These are phyloP conservation scores for Acorus calamus DNA, from an alignment of 106 monocot genomes.

Conservation along the genomic window DNA sequence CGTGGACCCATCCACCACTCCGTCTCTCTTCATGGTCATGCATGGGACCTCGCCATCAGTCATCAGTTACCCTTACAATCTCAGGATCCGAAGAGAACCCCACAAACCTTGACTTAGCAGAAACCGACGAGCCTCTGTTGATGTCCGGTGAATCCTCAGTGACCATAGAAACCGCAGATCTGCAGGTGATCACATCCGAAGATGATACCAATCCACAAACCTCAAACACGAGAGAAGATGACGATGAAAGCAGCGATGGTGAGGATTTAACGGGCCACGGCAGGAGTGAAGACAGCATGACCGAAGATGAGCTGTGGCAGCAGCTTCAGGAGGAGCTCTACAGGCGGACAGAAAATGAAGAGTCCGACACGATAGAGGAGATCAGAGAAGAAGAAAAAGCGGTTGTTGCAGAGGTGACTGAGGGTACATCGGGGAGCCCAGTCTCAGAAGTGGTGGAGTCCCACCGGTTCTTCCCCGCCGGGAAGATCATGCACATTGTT, in stretches of 20 bases:
- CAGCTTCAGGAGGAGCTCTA: constrained; percentile 83
- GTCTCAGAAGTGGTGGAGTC: constrained; percentile 29
- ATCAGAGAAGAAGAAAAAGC: constrained; percentile 59
- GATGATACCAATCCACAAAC: constrained; percentile 9
- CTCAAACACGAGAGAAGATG: constrained; percentile 19
- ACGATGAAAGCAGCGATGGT: constrained; percentile 28
- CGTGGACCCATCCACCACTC: constrained; percentile 62
- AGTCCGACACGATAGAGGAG: constrained; percentile 35
- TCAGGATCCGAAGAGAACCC: constrained; percentile 22
- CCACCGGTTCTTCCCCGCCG: constrained; percentile 77
- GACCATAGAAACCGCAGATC: constrained; percentile 18
- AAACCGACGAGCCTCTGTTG: constrained; percentile 10
- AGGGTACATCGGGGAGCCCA: constrained; percentile 21
- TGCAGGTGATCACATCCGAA: constrained; percentile 19
- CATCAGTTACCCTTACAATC: constrained; percentile 10
- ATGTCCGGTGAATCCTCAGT: constrained; percentile 6
- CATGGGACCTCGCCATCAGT: constrained; percentile 80
- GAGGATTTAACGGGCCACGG: constrained; percentile 49
- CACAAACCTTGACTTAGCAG: constrained; percentile 4
- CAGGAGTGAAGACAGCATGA: constrained; percentile 47
- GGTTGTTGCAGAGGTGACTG: constrained; percentile 37
- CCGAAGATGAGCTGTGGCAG: constrained; percentile 88
- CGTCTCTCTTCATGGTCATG: constrained; percentile 92
- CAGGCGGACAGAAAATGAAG: constrained; percentile 26
- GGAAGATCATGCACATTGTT: constrained; percentile 87